phyloP scores from a whole-genome alignment of 2,329 filamentous ascomycete species.

The Fusarium avenaceum region DNA sequence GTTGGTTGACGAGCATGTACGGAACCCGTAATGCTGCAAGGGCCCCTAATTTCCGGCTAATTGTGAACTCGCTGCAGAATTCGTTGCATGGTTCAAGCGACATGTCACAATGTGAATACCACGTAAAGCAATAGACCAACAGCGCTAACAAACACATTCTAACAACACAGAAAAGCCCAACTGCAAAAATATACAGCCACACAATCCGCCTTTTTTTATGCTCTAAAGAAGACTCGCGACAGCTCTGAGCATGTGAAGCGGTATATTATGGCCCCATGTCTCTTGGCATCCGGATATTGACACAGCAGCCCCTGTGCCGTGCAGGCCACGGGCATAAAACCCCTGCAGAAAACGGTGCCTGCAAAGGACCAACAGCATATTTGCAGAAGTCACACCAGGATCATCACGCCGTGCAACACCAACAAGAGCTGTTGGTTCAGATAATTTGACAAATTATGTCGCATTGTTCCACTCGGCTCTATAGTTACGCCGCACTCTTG shows the following conservation, averaged over 20 bases:
- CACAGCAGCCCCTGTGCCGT: neutral
- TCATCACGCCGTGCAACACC: neutral
- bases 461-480: neutral
- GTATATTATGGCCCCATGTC: neutral
- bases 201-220: too few species aligned
- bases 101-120: too few species aligned
- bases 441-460: neutral
- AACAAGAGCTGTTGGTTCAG: neutral
- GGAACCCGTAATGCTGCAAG: too few species aligned
- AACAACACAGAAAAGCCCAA: too few species aligned
- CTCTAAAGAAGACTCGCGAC: fast-evolving
- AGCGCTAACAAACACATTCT: too few species aligned
- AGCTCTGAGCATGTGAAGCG: neutral
- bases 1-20: too few species aligned
- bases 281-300: neutral
- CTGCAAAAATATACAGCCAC: too few species aligned
- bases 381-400: neutral
- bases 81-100: too few species aligned
- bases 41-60: too few species aligned
- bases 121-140: too few species aligned
- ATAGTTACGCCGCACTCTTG: neutral
- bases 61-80: too few species aligned
- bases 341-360: neutral
- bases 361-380: neutral
- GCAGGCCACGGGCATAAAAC: neutral